A percentile compares a stretch with the other conserved stretches of the same genome.
phyloP scores from a whole-genome alignment of 106 monocot genomes.

The Hemerocallis citrina region DNA sequence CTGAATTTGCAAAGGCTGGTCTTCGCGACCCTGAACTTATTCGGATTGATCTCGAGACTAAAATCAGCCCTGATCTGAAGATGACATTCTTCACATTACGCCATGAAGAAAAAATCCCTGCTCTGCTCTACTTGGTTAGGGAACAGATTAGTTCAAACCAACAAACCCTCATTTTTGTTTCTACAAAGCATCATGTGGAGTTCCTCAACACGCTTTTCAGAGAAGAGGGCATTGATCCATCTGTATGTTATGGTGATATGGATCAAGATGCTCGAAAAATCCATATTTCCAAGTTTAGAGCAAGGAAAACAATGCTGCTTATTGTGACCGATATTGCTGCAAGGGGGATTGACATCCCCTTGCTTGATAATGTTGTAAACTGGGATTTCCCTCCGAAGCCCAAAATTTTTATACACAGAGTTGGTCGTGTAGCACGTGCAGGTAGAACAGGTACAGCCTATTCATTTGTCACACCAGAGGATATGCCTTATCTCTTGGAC shows the following conservation, averaged over 20 bases:
- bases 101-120: constrained; percentile 86
- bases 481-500: constrained; percentile 88
- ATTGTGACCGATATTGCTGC: constrained; percentile 98
- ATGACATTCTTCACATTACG: constrained; percentile 73
- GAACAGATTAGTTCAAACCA: constrained; percentile 71
- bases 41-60: constrained; percentile 71
- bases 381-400: constrained; percentile 96
- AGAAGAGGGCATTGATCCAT: constrained; percentile 83
- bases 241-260: constrained; percentile 92
- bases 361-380: constrained; percentile 96
- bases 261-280: constrained; percentile 98
- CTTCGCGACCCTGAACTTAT: constrained; percentile 80
- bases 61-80: constrained; percentile 91
- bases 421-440: constrained; percentile 84
- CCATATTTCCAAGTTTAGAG: constrained; percentile 74
- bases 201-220: constrained; percentile 73
- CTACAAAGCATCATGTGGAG: constrained; percentile 95
- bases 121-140: constrained; percentile 74
- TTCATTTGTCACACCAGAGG: constrained; percentile 86
- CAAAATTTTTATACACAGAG: constrained; percentile 94
- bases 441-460: constrained; percentile 89
- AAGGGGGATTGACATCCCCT: constrained; percentile 90
- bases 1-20: constrained; percentile 96
- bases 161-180: constrained; percentile 88
- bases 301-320: constrained; percentile 86